Conservation (phyloP, 2,329 filamentous ascomycete genomes). For the Monilinia fructicola region DNA sequence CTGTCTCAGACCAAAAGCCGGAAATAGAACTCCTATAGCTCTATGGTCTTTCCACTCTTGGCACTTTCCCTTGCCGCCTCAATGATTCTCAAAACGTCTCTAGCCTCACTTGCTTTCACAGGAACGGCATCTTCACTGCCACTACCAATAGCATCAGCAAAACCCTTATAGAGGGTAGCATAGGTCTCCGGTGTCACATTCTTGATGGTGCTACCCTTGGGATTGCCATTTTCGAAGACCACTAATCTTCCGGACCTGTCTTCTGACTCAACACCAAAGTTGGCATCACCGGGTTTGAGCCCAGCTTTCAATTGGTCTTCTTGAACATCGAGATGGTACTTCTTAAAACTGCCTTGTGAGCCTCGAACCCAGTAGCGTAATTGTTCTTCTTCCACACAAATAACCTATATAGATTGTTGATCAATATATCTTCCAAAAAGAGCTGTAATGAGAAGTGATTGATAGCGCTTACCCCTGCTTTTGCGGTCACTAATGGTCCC, state of each 20-base stretch:
- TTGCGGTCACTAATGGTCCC: constrained; percentile 65
- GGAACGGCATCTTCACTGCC: constrained; percentile 52
- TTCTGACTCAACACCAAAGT: constrained; percentile 64
- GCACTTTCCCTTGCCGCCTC: constrained; percentile 57
- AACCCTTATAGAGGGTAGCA: constrained; percentile 60
- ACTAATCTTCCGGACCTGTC: constrained; percentile 60
- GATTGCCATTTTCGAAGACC: constrained; percentile 51
- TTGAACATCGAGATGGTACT: constrained; percentile 69
- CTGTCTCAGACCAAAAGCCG: background rate
- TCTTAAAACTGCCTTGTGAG: constrained; percentile 72
- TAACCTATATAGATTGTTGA: constrained; percentile 41
- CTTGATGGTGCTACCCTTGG: constrained; percentile 49
- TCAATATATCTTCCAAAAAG: background rate
- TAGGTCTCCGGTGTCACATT: constrained; percentile 68
- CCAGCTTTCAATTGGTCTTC: constrained; percentile 71
- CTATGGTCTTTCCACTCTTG: constrained; percentile 44
- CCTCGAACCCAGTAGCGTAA: constrained; percentile 76
- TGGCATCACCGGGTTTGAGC: constrained; percentile 57
- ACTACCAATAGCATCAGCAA: constrained; percentile 51
- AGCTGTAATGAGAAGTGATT: background rate
- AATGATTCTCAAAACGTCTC: constrained; percentile 55
- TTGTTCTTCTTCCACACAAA: constrained; percentile 68
- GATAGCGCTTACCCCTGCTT: constrained; percentile 52
- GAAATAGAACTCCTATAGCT: background rate
- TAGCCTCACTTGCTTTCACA: constrained; percentile 53